phyloP scores from a whole-genome alignment of 352 stramenopile genomes.

The Blastocystis sp. region DNA sequence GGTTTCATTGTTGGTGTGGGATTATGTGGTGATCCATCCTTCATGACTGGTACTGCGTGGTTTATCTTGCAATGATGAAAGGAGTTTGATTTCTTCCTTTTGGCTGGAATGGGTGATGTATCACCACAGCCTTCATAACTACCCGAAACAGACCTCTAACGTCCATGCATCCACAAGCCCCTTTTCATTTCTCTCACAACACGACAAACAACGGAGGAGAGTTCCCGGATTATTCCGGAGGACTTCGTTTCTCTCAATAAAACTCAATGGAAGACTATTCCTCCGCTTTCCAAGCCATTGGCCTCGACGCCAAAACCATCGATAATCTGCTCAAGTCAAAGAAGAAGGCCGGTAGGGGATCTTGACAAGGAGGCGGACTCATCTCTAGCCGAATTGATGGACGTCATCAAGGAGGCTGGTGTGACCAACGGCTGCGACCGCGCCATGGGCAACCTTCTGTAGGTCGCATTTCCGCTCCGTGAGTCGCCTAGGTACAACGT shows the following conservation, averaged over 20 bases:
- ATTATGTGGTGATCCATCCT: not conserved
- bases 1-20: not conserved
- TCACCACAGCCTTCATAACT: not conserved
- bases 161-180: too few species aligned
- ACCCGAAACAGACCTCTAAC: too few species aligned
- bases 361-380: not conserved
- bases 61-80: not conserved
- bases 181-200: too few species aligned
- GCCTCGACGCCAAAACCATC: conserved; percentile 61
- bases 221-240: conserved; percentile 26
- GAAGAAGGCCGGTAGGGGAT: conserved; percentile 68
- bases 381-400: conserved; percentile 52
- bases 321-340: conserved; percentile 66
- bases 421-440: conserved; percentile 49
- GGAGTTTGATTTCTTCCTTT: not conserved
- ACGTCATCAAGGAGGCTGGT: conserved; percentile 63
- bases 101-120: not conserved
- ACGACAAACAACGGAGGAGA: not conserved
- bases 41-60: too few species aligned
- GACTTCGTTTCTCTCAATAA: not conserved
- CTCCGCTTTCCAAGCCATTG: conserved; percentile 56
- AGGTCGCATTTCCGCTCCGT: not conserved
- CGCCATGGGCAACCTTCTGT: conserved; percentile 63
- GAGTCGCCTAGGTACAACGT: conserved; percentile 50
- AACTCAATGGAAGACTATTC: conserved; percentile 36